These are phyloP conservation scores for Mariannaea elegans DNA, from an alignment of 2,329 filamentous ascomycete species.

Conservation along the genomic window DNA sequence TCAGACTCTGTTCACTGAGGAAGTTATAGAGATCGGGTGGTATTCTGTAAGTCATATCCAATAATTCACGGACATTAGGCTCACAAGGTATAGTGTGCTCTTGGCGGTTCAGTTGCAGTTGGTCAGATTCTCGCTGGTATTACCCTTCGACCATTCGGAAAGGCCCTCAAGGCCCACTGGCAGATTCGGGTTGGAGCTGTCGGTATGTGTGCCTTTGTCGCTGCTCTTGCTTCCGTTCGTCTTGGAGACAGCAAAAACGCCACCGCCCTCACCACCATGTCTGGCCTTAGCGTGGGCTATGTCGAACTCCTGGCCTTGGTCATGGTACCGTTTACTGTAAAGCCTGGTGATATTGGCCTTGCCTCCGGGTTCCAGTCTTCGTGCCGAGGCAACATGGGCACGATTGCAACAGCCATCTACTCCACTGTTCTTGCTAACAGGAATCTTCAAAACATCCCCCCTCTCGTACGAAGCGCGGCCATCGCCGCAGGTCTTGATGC, in stretches of 20 bases:
- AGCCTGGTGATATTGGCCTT: conserved; percentile 5
- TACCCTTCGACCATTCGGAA: not conserved
- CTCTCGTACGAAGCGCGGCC: not conserved
- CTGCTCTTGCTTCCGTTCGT: not conserved
- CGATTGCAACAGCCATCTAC: conserved; percentile 8
- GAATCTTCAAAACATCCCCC: not conserved
- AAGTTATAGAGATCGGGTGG: too few species aligned
- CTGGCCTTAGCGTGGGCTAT: not conserved
- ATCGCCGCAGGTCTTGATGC: not conserved
- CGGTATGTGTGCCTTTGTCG: not conserved
- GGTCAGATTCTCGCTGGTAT: not conserved
- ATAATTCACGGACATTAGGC: too few species aligned
- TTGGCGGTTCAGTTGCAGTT: not conserved
- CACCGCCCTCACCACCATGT: not conserved
- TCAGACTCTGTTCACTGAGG: too few species aligned
- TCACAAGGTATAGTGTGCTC: not conserved
- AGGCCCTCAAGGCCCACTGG: not conserved
- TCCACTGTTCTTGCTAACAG: conserved; percentile 5
- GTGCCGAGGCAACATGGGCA: conserved; percentile 1
- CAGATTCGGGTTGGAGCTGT: not conserved
- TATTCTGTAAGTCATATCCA: too few species aligned
- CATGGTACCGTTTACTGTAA: conserved; percentile 9
- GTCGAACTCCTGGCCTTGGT: not conserved
- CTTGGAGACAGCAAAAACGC: not conserved
- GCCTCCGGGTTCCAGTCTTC: conserved; percentile 3